Evolutionary conservation across 2,329 filamentous ascomycete species (phyloP), one percentile per base, ranked within the genome.

Genomic region (Calcarisporium arbuscula): DNA sequence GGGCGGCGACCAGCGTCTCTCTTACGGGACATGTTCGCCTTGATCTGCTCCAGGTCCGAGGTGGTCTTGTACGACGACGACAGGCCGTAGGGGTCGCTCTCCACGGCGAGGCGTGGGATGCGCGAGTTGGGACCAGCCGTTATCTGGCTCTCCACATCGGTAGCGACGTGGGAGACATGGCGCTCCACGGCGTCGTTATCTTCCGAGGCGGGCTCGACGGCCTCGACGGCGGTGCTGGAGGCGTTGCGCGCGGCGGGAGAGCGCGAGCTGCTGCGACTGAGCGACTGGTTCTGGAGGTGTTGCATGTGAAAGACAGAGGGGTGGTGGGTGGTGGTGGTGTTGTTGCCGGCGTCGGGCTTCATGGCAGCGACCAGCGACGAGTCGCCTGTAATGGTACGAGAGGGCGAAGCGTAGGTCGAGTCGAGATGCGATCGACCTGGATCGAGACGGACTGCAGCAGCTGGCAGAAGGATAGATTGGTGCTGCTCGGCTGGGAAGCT

Each of bases 41-140:
- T 77, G 57, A 94, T 90, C 48, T 75, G 68, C 22, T 80, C 74
- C 44, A 95, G 77, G 56, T 95, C 85, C 14, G 72, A 74, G 19
- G 78, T 68, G 15, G 82, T 79, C 64, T 95, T 96, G 57, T 92
- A 76, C 35, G 77, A 79, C 3, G 76, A 74, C 1, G 84, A 78
- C 5, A 96, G 78, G 35, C 80, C 77, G 60, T 87, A 92, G 0
- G 90, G 90, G 49, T 96, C 90, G 50, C 77, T 82, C 45, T 80
- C 77, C 18, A 61, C 58, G 15, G 69, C 75, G 50, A 80, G 75
- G 8, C 67, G 68, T 0, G 81, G 79, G 7, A 74, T 60, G 25
- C 66, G 65, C 28, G 68, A 51, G n/a, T 44, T 50, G 23, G 46
- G 47, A 19, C 52, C 52, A 11, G 52, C 45, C 2, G 60, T 60